Percentiles rank a stretch among this genome's conserved stretches.
phyloP scores from a whole-genome alignment of 306 rosid genomes.

The Inga leiocalycina region DNA sequence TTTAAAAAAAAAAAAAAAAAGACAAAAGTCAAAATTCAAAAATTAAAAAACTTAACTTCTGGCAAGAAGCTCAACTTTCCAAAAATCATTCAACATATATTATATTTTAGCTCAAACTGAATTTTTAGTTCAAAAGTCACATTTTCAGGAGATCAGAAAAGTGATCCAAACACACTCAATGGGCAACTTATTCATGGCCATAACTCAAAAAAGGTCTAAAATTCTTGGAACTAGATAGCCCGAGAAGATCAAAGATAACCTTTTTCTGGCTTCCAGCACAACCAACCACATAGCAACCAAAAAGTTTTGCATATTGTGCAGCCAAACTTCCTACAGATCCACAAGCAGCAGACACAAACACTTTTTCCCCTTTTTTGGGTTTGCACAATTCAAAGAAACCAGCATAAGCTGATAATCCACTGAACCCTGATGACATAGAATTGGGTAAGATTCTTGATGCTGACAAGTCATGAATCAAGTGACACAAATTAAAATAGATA shows the following conservation, averaged over 20 bases:
- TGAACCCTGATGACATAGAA: conserved; percentile 42
- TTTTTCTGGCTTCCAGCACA: conserved; percentile 65
- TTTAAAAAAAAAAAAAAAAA: too few relatives aligned
- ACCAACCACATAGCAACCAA: conserved; percentile 88
- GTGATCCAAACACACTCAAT: too few relatives aligned
- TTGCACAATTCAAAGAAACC: conserved; percentile 68
- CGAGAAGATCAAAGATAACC: conserved; percentile 36
- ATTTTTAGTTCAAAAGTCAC: too few relatives aligned
- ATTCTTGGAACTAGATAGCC: neutral
- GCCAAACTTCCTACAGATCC: conserved; percentile 73
- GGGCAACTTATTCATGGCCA: neutral
- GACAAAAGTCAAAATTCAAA: too few relatives aligned
- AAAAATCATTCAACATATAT: too few relatives aligned
- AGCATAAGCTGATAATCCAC: conserved; percentile 73
- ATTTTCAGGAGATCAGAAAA: too few relatives aligned
- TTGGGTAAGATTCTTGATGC: neutral
- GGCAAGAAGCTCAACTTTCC: too few relatives aligned
- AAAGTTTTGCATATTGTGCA: conserved; percentile 72
- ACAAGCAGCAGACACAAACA: conserved; percentile 78
- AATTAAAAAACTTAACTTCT: too few relatives aligned
- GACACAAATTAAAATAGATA: conserved; percentile 7
- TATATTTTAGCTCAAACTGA: too few relatives aligned
- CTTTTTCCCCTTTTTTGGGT: conserved; percentile 68
- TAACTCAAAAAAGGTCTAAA: neutral
- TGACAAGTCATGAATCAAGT: neutral